Evolutionary conservation across 768 basidiomycete species (phyloP), one percentile per base, ranked within the genome.

Genomic region (Amanita inopinata): DNA sequence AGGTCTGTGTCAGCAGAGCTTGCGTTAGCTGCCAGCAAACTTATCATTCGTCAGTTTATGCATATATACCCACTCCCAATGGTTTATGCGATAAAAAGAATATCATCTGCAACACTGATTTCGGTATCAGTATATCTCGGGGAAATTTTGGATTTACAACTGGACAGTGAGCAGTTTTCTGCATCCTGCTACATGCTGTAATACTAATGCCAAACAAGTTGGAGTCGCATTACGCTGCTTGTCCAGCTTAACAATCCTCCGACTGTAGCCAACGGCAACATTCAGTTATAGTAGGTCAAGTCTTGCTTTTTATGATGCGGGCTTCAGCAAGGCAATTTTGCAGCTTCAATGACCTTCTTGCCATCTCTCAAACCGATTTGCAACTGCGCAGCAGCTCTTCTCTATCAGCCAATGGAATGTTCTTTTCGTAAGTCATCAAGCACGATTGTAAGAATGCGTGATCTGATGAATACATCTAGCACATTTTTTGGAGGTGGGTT

Each of bases 401-500:
- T 18, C 61, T 91, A 18, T 56, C 62, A 6, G 70, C 76, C 6
- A 79, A 78, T 24, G 87, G 89, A 5, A 58, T 90, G 36, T 89
- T 75, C 62, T 84, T 91, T 60, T 89, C 87, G 77, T 83, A 45
- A 59, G 78, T 59, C 4, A n/a, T n/a, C n/a, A n/a, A n/a, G n/a
- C n/a, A n/a, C n/a, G n/a, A n/a, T n/a, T n/a, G n/a, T n/a, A n/a
- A n/a, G n/a, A n/a, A n/a, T 28, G 14, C n/a, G 37, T 15, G 33
- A 38, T 15, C 25, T 39, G 2, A n/a, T n/a, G n/a, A n/a, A n/a
- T n/a, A n/a, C n/a, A n/a, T n/a, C n/a, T n/a, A n/a, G 83, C 24
- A 87, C 84, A 15, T 89, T 90, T 65, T 90, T 88, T 54, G 87
- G 86, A 61, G 88, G 83, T 65, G 49, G 56, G 46, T 46, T 12